phyloP scores from a whole-genome alignment of 805 yeast species.

The Candida ipomoeae region DNA sequence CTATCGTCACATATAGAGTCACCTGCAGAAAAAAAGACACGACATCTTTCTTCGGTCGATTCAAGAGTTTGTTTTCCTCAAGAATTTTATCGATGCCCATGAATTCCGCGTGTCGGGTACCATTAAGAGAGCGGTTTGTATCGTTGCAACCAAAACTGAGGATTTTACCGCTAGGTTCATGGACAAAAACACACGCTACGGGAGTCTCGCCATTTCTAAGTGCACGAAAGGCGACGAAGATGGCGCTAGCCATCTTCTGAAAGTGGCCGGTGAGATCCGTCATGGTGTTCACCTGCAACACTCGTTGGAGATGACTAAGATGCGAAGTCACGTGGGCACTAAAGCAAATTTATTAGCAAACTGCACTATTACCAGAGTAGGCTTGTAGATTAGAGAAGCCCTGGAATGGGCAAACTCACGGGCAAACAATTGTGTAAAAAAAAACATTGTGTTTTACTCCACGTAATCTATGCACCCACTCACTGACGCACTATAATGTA shows the following conservation, averaged over 20 bases:
- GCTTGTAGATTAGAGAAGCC: background rate
- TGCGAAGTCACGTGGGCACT: conserved; percentile 4
- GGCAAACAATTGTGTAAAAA: background rate
- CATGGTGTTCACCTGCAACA: conserved; percentile 1
- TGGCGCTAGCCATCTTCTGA: conserved; percentile 55
- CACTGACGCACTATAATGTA: background rate
- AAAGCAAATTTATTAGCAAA: too few species aligned
- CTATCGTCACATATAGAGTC: conserved; percentile 87
- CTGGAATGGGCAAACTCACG: too few species aligned
- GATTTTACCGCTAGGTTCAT: conserved; percentile 38
- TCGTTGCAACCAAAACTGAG: conserved; percentile 79
- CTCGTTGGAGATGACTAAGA: background rate
- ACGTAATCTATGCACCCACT: background rate
- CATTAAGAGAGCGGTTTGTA: conserved; percentile 80
- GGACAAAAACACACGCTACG: conserved; percentile 67
- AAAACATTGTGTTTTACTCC: background rate
- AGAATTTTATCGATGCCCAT: conserved; percentile 55
- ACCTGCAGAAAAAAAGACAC: conserved; percentile 47
- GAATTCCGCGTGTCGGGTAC: conserved; percentile 92
- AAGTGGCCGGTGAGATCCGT: conserved; percentile 19
- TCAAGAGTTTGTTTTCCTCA: conserved; percentile 10
- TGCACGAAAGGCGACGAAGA: conserved; percentile 60
- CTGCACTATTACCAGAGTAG: background rate
- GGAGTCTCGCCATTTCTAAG: conserved; percentile 72
- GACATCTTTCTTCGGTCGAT: conserved; percentile 14